phyloP scores from a whole-genome alignment of 2,329 filamentous ascomycete species.

The Diaporthe ampelina region DNA sequence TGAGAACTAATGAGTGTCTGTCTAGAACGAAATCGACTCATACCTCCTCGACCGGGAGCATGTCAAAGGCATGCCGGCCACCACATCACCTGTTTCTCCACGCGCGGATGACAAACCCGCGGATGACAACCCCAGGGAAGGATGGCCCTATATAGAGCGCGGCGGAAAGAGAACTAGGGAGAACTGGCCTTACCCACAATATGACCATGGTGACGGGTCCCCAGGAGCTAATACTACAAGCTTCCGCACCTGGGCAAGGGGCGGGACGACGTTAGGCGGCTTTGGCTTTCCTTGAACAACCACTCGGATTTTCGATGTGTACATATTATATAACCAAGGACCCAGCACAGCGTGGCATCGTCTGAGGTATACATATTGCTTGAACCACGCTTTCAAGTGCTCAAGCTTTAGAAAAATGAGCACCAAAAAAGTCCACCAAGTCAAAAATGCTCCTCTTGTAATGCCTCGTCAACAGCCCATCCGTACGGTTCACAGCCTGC shows the following conservation, averaged over 20 bases:
- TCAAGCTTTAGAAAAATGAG: background rate
- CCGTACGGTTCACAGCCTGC: conserved; percentile 30
- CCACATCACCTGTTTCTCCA: background rate
- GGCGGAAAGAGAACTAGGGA: background rate
- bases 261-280: background rate
- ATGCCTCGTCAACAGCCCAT: background rate
- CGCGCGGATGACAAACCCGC: background rate
- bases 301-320: background rate
- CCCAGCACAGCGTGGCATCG: background rate
- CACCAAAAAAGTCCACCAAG: conserved; percentile 4
- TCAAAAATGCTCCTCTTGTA: conserved; percentile 8
- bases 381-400: background rate
- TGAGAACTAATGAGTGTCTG: background rate
- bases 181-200: conserved; percentile 27
- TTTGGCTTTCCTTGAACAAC: background rate
- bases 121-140: conserved; percentile 9
- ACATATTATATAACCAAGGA: background rate
- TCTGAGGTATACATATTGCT: background rate
- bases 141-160: conserved; percentile 33
- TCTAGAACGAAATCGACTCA: conserved; percentile 37
- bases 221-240: background rate
- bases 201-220: background rate
- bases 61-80: background rate
- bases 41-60: conserved; percentile 40
- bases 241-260: conserved; percentile 30